Conservation (phyloP, 257 asterid genomes). For the Thymus quinquecostatus region DNA sequence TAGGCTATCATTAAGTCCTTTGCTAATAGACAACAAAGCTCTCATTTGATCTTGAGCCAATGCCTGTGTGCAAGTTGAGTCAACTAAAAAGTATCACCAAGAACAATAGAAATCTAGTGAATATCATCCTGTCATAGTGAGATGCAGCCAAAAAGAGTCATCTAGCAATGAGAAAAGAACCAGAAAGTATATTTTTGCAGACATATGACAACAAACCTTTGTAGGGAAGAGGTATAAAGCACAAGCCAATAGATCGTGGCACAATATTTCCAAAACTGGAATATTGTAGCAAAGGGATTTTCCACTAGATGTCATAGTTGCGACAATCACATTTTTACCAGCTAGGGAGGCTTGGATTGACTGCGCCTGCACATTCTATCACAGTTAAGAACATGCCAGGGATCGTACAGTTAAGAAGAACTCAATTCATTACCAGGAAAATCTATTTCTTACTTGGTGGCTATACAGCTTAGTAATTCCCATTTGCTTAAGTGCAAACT, state of each 20-base stretch:
- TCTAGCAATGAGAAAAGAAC: constrained; percentile 3
- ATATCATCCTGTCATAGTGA: constrained; percentile 19
- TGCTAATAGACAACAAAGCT: constrained; percentile 62
- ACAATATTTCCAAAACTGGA: constrained; percentile 84
- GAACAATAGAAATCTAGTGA: constrained; percentile 25
- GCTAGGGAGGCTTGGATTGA: constrained; percentile 88
- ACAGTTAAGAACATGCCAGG: constrained; percentile 26
- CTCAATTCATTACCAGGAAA: constrained; percentile 20
- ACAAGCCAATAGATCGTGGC: constrained; percentile 66
- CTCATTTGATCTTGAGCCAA: constrained; percentile 97
- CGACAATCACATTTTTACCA: constrained; percentile 88
- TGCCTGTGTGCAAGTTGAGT: constrained; percentile 62
- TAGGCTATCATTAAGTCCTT: constrained; percentile 62
- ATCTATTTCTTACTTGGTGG: constrained; percentile 68
- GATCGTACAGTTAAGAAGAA: constrained; percentile 13
- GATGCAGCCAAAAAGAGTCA: constrained; percentile 29
- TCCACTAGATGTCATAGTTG: constrained; percentile 98
- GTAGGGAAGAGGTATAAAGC: constrained; percentile 95
- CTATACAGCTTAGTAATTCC: constrained; percentile 82
- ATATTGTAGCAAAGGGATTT: constrained; percentile 97
- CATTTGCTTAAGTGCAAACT: constrained; percentile 60
- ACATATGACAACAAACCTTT: constrained; percentile 53
- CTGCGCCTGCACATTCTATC: constrained; percentile 58
- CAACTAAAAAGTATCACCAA: constrained; percentile 26
- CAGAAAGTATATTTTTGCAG: constrained; percentile 15